Evolutionary conservation across 805 yeast genomes (phyloP).

Genomic region (Debaryomyces prosopidis): DNA sequence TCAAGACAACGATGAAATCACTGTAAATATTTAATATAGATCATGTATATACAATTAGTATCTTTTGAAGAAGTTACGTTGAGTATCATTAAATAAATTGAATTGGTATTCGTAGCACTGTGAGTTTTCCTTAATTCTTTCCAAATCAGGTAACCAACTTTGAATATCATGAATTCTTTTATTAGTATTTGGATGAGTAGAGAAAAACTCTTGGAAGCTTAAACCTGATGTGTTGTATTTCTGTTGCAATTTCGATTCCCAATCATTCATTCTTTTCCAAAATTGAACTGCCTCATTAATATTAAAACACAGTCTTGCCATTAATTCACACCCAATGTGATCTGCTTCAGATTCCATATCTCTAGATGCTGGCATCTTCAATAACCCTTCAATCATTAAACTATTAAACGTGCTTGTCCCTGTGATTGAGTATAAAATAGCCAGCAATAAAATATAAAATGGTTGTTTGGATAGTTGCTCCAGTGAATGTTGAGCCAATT

Average conservation of each 20-base stretch:
- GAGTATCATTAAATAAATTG: slow-evolving; percentile 15
- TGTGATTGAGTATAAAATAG: slow-evolving; percentile 57
- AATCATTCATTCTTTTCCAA: slow-evolving; percentile 77
- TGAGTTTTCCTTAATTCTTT: slow-evolving; percentile 39
- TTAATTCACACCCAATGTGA: slow-evolving; percentile 85
- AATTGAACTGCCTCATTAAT: slow-evolving; percentile 71
- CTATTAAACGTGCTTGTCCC: slow-evolving; percentile 57
- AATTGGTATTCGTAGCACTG: slow-evolving; percentile 36
- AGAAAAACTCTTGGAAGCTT: slow-evolving; percentile 59
- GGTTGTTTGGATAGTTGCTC: slow-evolving; percentile 84
- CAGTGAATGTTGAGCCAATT: slow-evolving; percentile 86
- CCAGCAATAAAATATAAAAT: slow-evolving; percentile 54
- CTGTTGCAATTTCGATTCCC: slow-evolving; percentile 43
- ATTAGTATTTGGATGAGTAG: slow-evolving; percentile 88
- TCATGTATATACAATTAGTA: slow-evolving; percentile 1
- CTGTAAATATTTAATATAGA: slow-evolving; percentile 10
- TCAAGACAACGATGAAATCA: slow-evolving; percentile 10
- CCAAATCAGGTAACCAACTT: slow-evolving; percentile 65
- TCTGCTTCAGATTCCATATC: slow-evolving; percentile 97
- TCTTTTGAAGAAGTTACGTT: slow-evolving; percentile 14
- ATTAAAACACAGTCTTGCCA: slow-evolving; percentile 87
- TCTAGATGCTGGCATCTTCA: slow-evolving; percentile 83
- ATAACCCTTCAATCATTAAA: slow-evolving; percentile 51
- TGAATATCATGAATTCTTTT: slow-evolving; percentile 68
- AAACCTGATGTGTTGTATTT: slow-evolving; percentile 18